A percentile compares a stretch with the other conserved stretches of the same genome.
Conservation (phyloP, 352 stramenopile species). For the Phytophthora brassicae region DNA sequence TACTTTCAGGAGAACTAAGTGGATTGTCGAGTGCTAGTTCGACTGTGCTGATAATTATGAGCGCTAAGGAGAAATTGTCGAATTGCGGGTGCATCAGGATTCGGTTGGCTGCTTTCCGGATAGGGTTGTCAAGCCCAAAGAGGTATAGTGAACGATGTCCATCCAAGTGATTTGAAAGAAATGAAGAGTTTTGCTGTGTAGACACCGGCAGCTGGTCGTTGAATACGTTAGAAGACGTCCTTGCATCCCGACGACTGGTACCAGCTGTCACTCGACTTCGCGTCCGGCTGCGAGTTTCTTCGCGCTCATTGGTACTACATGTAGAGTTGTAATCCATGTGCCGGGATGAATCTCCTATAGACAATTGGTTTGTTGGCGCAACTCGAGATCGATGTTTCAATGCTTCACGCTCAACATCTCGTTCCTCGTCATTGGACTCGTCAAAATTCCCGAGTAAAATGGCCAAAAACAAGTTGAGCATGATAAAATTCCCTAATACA, state of each 20-base stretch:
- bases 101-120: constrained; percentile 47
- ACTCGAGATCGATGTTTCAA: constrained; percentile 38
- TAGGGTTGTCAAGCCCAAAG: constrained; percentile 46
- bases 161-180: constrained; percentile 15
- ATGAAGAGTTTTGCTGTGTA: constrained; percentile 8
- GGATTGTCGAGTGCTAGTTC: constrained; percentile 81
- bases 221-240: constrained; percentile 30
- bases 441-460: constrained; percentile 92
- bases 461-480: constrained; percentile 92
- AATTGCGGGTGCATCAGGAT: constrained; percentile 70
- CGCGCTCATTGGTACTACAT: constrained; percentile 8
- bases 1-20: constrained; percentile 42
- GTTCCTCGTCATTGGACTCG: constrained; percentile 58
- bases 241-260: constrained; percentile 28
- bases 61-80: constrained; percentile 69
- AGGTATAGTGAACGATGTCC: constrained; percentile 45
- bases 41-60: constrained; percentile 76
- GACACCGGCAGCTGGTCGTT: constrained; percentile 22
- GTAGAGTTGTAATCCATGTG: constrained; percentile 17
- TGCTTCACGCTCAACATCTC: constrained; percentile 39
- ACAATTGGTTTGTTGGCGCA: constrained; percentile 18
- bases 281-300: constrained; percentile 15
- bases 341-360: constrained; percentile 12
- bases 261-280: constrained; percentile 10
- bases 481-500: constrained; percentile 87